Conservation (phyloP, 768 basidiomycete species). For the Mrakia blollopis region DNA sequence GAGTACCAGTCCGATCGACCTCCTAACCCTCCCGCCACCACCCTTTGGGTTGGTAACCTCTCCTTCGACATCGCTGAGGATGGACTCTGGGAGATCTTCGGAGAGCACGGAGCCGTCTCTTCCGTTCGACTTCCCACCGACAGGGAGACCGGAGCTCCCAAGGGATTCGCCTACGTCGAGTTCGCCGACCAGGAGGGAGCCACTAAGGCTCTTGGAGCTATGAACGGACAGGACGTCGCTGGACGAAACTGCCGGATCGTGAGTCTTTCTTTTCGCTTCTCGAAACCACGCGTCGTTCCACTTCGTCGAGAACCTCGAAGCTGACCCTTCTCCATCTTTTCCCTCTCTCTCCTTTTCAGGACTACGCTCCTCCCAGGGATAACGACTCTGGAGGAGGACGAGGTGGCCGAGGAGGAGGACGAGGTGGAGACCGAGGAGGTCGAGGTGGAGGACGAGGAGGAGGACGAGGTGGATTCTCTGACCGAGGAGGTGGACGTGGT, state of each 20-base stretch:
- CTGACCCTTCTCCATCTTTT: background rate
- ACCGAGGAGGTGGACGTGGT: conserved; percentile 44
- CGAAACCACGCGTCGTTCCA: background rate
- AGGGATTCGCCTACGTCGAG: conserved; percentile 97
- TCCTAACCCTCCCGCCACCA: conserved; percentile 56
- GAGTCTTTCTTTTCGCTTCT: background rate
- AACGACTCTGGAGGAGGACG: conserved; percentile 51
- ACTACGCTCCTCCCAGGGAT: conserved; percentile 46
- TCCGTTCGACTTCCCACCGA: conserved; percentile 88
- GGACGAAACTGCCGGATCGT: conserved; percentile 68
- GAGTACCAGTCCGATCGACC: conserved; percentile 45
- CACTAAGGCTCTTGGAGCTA: conserved; percentile 66
- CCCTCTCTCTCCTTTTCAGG: conserved; percentile 40
- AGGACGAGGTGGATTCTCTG: conserved; percentile 45
- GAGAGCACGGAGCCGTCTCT: conserved; percentile 77
- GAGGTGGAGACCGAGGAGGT: conserved; percentile 41
- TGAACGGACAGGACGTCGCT: conserved; percentile 67
- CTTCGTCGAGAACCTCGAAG: background rate
- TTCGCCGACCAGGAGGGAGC: conserved; percentile 75
- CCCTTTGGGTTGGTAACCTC: conserved; percentile 87
- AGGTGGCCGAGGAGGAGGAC: conserved; percentile 47
- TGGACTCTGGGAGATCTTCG: conserved; percentile 80
- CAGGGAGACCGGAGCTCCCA: conserved; percentile 78
- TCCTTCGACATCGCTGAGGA: conserved; percentile 77
- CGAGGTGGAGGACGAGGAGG: conserved; percentile 38